These are phyloP conservation scores for Penicillium silybi DNA, from an alignment of 495 filamentous ascomycete species.

Conservation along the genomic window DNA sequence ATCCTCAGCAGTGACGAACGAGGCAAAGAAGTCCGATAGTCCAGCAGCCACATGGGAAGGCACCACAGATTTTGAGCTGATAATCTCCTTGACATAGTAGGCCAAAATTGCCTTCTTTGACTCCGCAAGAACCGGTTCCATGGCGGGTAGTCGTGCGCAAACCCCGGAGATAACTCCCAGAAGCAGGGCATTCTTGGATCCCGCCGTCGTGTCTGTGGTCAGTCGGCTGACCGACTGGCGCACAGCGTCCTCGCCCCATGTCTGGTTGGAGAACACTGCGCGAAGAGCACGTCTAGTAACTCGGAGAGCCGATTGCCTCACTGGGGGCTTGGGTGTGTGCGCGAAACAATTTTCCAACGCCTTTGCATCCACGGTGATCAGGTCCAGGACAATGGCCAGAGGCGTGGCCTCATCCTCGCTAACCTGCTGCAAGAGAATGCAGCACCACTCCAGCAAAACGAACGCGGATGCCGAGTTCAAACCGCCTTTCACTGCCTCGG, in stretches of 20 bases:
- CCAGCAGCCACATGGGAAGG: slow-evolving; percentile 68
- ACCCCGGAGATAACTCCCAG: slow-evolving; percentile 86
- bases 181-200: slow-evolving; percentile 65
- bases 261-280: slow-evolving; percentile 57
- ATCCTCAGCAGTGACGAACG: slow-evolving; percentile 72
- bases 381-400: slow-evolving; percentile 61
- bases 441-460: slow-evolving; percentile 88
- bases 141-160: slow-evolving; percentile 60
- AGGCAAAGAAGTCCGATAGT: slow-evolving; percentile 76
- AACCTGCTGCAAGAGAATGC: slow-evolving; percentile 63
- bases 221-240: slow-evolving; percentile 60
- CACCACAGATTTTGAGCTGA: slow-evolving; percentile 70
- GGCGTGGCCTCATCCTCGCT: slow-evolving; percentile 49
- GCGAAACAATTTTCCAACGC: slow-evolving; percentile 74
- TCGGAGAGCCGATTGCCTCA: slow-evolving; percentile 64
- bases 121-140: slow-evolving; percentile 54
- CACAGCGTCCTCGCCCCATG: slow-evolving; percentile 56
- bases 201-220: slow-evolving; percentile 55
- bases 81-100: slow-evolving; percentile 81
- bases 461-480: slow-evolving; percentile 78
- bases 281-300: slow-evolving; percentile 71
- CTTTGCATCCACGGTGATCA: slow-evolving; percentile 59
- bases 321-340: slow-evolving; percentile 50
- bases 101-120: slow-evolving; percentile 66
- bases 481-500: slow-evolving; percentile 66